A percentile compares a stretch with the other conserved stretches of the same genome.
Conservation (phyloP, 2,329 filamentous ascomycete genomes). For the Bipolaris zeicola region DNA sequence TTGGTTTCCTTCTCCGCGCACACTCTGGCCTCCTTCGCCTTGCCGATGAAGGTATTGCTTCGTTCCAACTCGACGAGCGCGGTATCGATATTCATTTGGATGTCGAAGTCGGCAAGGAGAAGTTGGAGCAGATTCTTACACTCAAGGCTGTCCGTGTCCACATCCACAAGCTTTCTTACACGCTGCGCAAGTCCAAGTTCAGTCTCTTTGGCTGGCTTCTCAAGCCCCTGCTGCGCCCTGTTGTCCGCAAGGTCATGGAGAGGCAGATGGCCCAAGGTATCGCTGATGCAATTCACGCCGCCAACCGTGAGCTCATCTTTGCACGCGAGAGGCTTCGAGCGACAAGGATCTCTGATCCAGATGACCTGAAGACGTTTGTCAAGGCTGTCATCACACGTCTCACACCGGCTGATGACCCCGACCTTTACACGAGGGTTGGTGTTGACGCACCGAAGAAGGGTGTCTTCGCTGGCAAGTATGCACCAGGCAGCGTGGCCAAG, state of each 20-base stretch:
- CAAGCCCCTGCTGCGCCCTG: slow-evolving; percentile 80
- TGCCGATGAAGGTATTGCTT: slow-evolving; percentile 82
- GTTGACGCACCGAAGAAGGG: slow-evolving; percentile 65
- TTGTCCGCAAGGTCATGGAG: slow-evolving; percentile 80
- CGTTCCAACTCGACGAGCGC: slow-evolving; percentile 82
- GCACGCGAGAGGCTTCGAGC: slow-evolving; percentile 86
- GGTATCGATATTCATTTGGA: slow-evolving; percentile 88
- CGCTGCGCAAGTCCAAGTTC: slow-evolving; percentile 74
- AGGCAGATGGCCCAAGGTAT: slow-evolving; percentile 75
- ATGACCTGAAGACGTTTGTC: slow-evolving; percentile 80
- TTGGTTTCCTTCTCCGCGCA: slow-evolving; percentile 86
- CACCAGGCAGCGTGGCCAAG: slow-evolving; percentile 86
- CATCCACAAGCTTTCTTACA: slow-evolving; percentile 87
- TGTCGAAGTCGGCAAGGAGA: slow-evolving; percentile 78
- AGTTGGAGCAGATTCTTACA: slow-evolving; percentile 79
- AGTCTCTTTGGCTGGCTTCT: slow-evolving; percentile 79
- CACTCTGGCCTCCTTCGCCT: slow-evolving; percentile 77
- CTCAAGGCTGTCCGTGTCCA: slow-evolving; percentile 76
- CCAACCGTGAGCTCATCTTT: slow-evolving; percentile 85
- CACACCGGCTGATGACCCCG: slow-evolving; percentile 72
- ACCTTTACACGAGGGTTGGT: slow-evolving; percentile 75
- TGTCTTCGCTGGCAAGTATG: slow-evolving; percentile 83
- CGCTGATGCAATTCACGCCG: slow-evolving; percentile 68
- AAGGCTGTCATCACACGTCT: slow-evolving; percentile 80
- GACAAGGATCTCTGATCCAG: slow-evolving; percentile 79